Evolutionary conservation across 352 stramenopile genomes (phyloP).

Genomic region (Phytopythium mirpurense): DNA sequence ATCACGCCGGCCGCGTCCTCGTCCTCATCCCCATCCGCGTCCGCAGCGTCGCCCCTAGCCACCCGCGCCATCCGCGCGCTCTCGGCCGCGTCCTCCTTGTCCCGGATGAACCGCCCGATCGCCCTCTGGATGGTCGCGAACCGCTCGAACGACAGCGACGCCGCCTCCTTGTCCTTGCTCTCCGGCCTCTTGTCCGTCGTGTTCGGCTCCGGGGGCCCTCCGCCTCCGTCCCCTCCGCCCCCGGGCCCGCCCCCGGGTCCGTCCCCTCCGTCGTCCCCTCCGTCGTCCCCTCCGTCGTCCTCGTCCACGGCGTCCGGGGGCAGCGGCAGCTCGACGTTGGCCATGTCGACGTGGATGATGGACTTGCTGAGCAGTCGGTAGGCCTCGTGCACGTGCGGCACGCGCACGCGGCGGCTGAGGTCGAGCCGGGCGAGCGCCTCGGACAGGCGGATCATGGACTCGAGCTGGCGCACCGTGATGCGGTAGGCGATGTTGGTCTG

Average conservation of each 20-base stretch:
- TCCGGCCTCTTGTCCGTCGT: slow-evolving; percentile 1
- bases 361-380: slow-evolving; percentile 97
- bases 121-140: slow-evolving; percentile 81
- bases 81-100: slow-evolving; percentile 65
- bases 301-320: slow-evolving; percentile 26
- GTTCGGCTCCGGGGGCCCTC: background rate
- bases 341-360: slow-evolving; percentile 99
- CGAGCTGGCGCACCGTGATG: slow-evolving; percentile 98
- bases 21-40: slow-evolving; percentile 46
- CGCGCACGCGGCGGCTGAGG: slow-evolving; percentile 89
- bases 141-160: slow-evolving; percentile 73
- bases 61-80: slow-evolving; percentile 40
- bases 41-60: slow-evolving; percentile 16
- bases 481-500: slow-evolving; percentile 96
- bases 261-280: slow-evolving; percentile 9
- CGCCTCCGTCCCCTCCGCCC: background rate
- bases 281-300: slow-evolving; percentile 57
- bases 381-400: slow-evolving; percentile 94
- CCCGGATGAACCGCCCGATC: slow-evolving; percentile 69
- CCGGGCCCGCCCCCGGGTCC: slow-evolving; percentile 9
- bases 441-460: slow-evolving; percentile 97
- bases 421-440: slow-evolving; percentile 95
- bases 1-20: slow-evolving; percentile 54
- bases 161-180: slow-evolving; percentile 21
- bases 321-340: slow-evolving; percentile 93